phyloP scores from a whole-genome alignment of 352 stramenopile species.

The Globisporangium polare region DNA sequence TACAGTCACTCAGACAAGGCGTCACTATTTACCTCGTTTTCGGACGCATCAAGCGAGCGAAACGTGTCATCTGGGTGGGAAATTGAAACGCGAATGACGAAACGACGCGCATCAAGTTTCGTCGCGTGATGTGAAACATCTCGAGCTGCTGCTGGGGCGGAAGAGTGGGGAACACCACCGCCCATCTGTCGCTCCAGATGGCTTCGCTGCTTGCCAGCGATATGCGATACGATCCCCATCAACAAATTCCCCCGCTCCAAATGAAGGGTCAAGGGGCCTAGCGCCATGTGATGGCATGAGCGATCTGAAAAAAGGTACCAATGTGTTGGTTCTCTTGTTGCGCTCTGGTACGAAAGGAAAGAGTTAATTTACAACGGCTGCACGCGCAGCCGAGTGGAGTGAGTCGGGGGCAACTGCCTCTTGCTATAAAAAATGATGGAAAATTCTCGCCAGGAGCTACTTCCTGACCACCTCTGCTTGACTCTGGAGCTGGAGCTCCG shows the following conservation, averaged over 20 bases:
- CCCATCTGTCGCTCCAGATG: not conserved
- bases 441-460: not conserved
- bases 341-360: not conserved
- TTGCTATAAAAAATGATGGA: constrained; percentile 5
- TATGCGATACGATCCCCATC: constrained; percentile 2
- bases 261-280: not conserved
- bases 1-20: no score
- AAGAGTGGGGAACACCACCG: not conserved
- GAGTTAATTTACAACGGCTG: constrained; percentile 2
- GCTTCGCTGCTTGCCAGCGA: not conserved
- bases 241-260: not conserved
- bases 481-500: not conserved
- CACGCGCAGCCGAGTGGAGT: not conserved
- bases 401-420: not conserved
- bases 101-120: constrained; percentile 1
- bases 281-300: not conserved
- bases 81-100: not conserved
- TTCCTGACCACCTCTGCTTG: not conserved
- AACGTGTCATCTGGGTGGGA: not conserved
- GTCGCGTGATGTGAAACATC: not conserved
- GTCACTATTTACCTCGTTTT: not conserved
- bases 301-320: not conserved
- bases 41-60: not conserved
- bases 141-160: not conserved
- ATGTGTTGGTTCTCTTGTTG: not conserved